Evolutionary conservation across 2,329 filamentous ascomycete species (phyloP), one percentile per base, ranked within the genome.

Genomic region (Leptographium flavum): DNA sequence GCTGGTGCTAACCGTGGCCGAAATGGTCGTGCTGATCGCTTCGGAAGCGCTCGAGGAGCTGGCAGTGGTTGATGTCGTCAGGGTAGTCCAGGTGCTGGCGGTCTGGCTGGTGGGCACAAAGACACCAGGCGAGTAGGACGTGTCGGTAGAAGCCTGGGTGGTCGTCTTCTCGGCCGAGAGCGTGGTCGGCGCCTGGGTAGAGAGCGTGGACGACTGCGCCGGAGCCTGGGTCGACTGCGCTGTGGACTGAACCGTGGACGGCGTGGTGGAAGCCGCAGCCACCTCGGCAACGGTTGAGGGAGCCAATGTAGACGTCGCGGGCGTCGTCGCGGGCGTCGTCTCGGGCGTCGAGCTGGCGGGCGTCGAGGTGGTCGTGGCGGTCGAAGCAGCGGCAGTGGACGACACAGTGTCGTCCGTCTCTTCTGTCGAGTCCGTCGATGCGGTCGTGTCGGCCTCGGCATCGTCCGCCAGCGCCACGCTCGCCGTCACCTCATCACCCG

Each of bases 401-500:
- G 10, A 30, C 38, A 19, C 33, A 39, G 28, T 43, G 1, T 28
- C 35, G 10, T 22, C 7, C 22, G 32, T 14, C 22, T 2, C 21
- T 23, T 19, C 35, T 37, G 11, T 14, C 15, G 31, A 14, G 2
- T 14, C 9, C n/a, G 19, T 8, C 19, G 40, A 1, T 21, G 36
- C 31, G 30, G 10, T 41, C 31, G 32, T 21, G 17, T 10, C 31
- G 27, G 15, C 21, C 13, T 39, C 41, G 8, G 8, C n/a, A 22
- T 27, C 27, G 11, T 25, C 32, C 3, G 46, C 27, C 37, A 45
- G 27, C 1, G 49, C 46, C 5, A 46, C 36, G 27, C 27, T 25
- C 9, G 47, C 42, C 2, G 50, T 36, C 28, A 52, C 47, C 13
- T 38, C 35, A 1, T 58, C 45, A 9, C 56, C 56, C 3, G 57